Evolutionary conservation across 805 yeast genomes (phyloP).

Genomic region (Metschnikowia orientalis): DNA sequence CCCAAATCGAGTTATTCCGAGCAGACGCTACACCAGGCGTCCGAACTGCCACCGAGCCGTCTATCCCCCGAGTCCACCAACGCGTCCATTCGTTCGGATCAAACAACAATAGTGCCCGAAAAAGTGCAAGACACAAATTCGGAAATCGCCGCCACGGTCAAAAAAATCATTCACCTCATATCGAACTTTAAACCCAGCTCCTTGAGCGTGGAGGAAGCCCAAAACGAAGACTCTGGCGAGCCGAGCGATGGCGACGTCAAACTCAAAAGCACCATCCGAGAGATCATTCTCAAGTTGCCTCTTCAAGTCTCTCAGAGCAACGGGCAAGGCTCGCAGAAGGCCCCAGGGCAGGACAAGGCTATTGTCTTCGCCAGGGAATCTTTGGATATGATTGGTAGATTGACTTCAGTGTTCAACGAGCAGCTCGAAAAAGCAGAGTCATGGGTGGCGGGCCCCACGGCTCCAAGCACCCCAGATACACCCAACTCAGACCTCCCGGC

Average conservation of each 20-base stretch:
- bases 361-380: conserved; percentile 85
- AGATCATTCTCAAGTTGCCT: conserved; percentile 72
- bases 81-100: conserved; percentile 5
- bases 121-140: conserved; percentile 51
- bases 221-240: conserved; percentile 1
- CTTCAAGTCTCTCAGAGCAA: conserved; percentile 33
- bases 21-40: background rate
- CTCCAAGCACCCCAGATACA: conserved; percentile 1
- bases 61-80: conserved; percentile 3
- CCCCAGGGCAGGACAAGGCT: conserved; percentile 56
- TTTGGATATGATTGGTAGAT: conserved; percentile 76
- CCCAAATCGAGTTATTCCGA: background rate
- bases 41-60: conserved; percentile 4
- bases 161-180: conserved; percentile 79
- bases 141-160: conserved; percentile 84
- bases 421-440: conserved; percentile 79
- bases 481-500: too few species aligned
- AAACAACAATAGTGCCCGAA: conserved; percentile 13
- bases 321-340: conserved; percentile 25
- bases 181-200: conserved; percentile 64
- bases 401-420: conserved; percentile 80
- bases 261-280: conserved; percentile 68
- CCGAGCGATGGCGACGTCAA: conserved; percentile 17
- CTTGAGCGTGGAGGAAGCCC: conserved; percentile 13
- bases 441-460: conserved; percentile 53